phyloP scores from a whole-genome alignment of 257 asterid genomes.

The Linaria vulgaris region DNA sequence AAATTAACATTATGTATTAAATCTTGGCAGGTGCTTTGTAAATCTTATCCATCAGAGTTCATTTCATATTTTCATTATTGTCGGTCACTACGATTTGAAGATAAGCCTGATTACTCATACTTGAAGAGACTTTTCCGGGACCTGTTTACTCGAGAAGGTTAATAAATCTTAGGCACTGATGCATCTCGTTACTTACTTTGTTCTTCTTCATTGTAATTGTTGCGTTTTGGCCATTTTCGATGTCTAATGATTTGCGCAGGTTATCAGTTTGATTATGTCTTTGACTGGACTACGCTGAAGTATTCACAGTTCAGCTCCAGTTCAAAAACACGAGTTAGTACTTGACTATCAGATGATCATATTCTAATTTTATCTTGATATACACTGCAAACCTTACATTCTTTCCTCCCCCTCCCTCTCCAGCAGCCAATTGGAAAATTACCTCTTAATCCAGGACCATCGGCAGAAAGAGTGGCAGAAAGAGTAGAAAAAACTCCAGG shows the following conservation, averaged over 20 bases:
- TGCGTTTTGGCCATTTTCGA: conserved; percentile 5
- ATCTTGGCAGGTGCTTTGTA: conserved; percentile 66
- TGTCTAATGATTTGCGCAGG: conserved; percentile 41
- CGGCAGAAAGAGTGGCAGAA: conserved; percentile 56
- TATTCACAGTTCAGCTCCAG: conserved; percentile 79
- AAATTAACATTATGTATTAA: background rate
- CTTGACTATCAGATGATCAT: conserved; percentile 2
- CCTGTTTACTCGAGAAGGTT: conserved; percentile 12
- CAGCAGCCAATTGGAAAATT: conserved; percentile 64
- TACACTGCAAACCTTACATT: conserved; percentile 18
- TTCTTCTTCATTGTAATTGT: background rate
- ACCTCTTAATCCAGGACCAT: conserved; percentile 57
- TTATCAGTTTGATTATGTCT: conserved; percentile 80
- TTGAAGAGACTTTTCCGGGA: conserved; percentile 6
- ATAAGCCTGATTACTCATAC: conserved; percentile 10
- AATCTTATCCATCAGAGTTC: conserved; percentile 77
- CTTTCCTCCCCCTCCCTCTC: conserved; percentile 5
- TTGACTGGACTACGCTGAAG: conserved; percentile 87
- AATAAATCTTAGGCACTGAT: background rate
- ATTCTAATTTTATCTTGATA: background rate
- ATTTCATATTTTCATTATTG: conserved; percentile 75
- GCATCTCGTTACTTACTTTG: background rate
- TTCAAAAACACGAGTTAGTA: conserved; percentile 58
- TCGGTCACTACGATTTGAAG: conserved; percentile 10
- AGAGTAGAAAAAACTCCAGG: conserved; percentile 71